A percentile compares a stretch with the other conserved stretches of the same genome.
Conservation (phyloP, 208 protist species). For the Crithidia acanthocephali region DNA sequence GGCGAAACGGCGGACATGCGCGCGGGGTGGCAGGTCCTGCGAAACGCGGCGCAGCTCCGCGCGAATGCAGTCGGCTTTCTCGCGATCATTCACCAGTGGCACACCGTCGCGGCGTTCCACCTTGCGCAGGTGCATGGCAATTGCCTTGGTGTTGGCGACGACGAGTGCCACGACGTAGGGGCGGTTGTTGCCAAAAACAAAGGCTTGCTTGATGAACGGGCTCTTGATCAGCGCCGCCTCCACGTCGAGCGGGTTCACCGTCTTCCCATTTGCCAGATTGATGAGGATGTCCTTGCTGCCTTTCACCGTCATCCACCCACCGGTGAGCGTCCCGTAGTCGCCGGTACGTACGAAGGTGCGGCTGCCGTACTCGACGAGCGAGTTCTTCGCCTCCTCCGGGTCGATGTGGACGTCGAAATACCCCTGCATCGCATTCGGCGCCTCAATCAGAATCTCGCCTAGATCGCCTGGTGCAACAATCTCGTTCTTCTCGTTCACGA, state of each 20-base stretch:
- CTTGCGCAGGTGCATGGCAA: slow-evolving; percentile 84
- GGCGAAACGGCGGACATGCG: slow-evolving; percentile 88
- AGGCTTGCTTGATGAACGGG: slow-evolving; percentile 88
- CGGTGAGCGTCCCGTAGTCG: slow-evolving; percentile 88
- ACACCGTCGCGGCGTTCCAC: slow-evolving; percentile 90
- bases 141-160: slow-evolving; percentile 86
- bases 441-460: slow-evolving; percentile 88
- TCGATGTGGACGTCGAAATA: slow-evolving; percentile 93
- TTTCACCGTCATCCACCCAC: slow-evolving; percentile 87
- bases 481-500: slow-evolving; percentile 92
- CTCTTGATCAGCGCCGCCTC: slow-evolving; percentile 81
- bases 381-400: slow-evolving; percentile 87
- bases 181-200: slow-evolving; percentile 74
- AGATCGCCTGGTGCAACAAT: slow-evolving; percentile 88
- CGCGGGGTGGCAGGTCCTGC: slow-evolving; percentile 70
- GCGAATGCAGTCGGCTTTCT: slow-evolving; percentile 91
- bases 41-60: slow-evolving; percentile 84
- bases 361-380: slow-evolving; percentile 86
- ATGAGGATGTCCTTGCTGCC: slow-evolving; percentile 88
- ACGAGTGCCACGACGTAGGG: slow-evolving; percentile 84
- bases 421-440: slow-evolving; percentile 89
- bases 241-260: slow-evolving; percentile 82
- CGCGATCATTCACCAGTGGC: slow-evolving; percentile 85
- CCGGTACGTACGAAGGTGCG: slow-evolving; percentile 91
- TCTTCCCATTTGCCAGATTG: slow-evolving; percentile 78